Conservation (phyloP, 2,329 filamentous ascomycete genomes). For the Myriosclerotinia scirpicola region DNA sequence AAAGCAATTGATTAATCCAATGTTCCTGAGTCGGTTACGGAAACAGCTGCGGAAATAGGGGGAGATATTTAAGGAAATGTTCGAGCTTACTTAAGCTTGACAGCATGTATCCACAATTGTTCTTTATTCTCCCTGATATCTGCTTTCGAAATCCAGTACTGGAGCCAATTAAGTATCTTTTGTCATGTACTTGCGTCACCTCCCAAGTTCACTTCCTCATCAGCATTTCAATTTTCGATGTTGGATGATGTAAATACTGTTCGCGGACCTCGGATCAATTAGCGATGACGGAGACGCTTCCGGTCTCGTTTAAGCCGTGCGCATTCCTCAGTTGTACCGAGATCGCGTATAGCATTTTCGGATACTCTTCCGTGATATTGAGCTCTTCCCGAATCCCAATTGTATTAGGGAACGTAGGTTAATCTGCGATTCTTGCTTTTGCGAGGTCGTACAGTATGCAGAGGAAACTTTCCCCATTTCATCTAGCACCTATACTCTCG, state of each 20-base stretch:
- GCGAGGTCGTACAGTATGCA: background rate
- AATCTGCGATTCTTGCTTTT: background rate
- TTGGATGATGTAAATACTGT: background rate
- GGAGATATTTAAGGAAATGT: background rate
- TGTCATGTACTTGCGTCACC: background rate
- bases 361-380: no score
- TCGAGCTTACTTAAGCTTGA: background rate
- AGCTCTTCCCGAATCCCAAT: background rate
- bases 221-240: background rate
- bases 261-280: background rate
- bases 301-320: slow-evolving; percentile 4
- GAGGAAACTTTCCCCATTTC: background rate
- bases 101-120: background rate
- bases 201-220: background rate
- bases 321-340: slow-evolving; percentile 10
- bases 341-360: background rate
- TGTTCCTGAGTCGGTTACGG: background rate
- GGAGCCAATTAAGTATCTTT: background rate
- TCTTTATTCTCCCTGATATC: slow-evolving; percentile 10
- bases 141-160: background rate
- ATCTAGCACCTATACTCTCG: background rate
- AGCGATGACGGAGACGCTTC: background rate
- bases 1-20: slow-evolving; percentile 10
- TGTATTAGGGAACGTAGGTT: background rate
- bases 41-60: background rate